Percentiles rank a stretch among this genome's conserved stretches.
Evolutionary conservation across 169 alveolate species (phyloP).

Genomic region (Cryptosporidium baileyi): DNA sequence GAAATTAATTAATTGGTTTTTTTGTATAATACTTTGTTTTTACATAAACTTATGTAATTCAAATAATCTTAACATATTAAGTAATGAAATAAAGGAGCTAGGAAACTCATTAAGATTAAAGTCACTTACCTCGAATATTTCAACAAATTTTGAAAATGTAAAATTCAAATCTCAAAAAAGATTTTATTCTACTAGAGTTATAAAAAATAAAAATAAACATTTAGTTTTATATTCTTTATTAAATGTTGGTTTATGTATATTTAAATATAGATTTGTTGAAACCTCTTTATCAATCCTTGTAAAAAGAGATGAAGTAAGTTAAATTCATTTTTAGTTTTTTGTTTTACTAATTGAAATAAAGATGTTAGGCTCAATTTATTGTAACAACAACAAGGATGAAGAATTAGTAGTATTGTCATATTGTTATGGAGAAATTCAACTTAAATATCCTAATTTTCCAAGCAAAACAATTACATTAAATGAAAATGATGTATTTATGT

Average conservation of each 20-base stretch:
- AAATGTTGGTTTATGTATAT: neutral
- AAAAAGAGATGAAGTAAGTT: conserved; percentile 56
- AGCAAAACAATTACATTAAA: neutral
- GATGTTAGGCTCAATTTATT: conserved; percentile 12
- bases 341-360: neutral
- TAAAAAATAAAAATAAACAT: neutral
- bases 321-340: neutral
- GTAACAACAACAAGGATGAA: neutral
- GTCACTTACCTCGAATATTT: neutral
- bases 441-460: conserved; percentile 46
- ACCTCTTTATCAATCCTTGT: conserved; percentile 23
- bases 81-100: conserved; percentile 5
- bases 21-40: no score
- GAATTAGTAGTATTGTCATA: conserved; percentile 4
- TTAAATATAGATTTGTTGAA: conserved; percentile 24
- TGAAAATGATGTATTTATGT: conserved; percentile 39
- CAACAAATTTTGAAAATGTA: neutral
- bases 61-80: no score
- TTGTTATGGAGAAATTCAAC: conserved; percentile 52
- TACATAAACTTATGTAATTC: no score
- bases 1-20: no score
- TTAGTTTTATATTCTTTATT: neutral
- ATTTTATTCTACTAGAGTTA: neutral
- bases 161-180: neutral
- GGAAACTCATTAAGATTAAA: neutral